Conservation (phyloP, 2,329 filamentous ascomycete genomes). For the Pseudocercospora eumusae region DNA sequence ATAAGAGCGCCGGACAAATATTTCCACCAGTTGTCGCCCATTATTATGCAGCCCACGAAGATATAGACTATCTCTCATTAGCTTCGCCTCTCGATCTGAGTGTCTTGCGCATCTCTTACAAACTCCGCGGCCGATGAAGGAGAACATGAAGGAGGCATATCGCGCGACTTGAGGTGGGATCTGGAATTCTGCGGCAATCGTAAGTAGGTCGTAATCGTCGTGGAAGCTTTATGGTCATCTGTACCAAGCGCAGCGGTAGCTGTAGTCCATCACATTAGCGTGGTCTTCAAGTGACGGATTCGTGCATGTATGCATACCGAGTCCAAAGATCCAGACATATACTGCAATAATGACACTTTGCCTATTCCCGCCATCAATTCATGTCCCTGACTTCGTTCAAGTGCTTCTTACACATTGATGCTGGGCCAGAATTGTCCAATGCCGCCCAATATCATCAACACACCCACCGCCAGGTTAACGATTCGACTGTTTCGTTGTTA, state of each 20-base stretch:
- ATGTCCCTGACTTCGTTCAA: neutral
- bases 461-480: slow-evolving; percentile 86
- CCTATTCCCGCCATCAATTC: slow-evolving; percentile 44
- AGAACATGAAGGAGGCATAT: slow-evolving; percentile 97
- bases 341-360: slow-evolving; percentile 74
- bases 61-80: slow-evolving; percentile 72
- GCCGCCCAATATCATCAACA: slow-evolving; percentile 84
- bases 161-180: slow-evolving; percentile 89
- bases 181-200: slow-evolving; percentile 70
- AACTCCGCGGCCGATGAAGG: slow-evolving; percentile 89
- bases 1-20: slow-evolving; percentile 77
- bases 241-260: slow-evolving; percentile 60
- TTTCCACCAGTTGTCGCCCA: slow-evolving; percentile 66
- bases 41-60: slow-evolving; percentile 84
- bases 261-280: slow-evolving; percentile 38
- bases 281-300: neutral
- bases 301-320: slow-evolving; percentile 57
- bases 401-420: slow-evolving; percentile 56
- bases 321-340: slow-evolving; percentile 90
- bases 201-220: slow-evolving; percentile 15
- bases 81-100: neutral
- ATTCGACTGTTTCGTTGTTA: slow-evolving; percentile 67
- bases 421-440: slow-evolving; percentile 67
- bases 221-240: slow-evolving; percentile 15
- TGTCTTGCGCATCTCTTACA: slow-evolving; percentile 61